Conservation (phyloP, 2,329 filamentous ascomycete species). For the Fusarium agapanthi region DNA sequence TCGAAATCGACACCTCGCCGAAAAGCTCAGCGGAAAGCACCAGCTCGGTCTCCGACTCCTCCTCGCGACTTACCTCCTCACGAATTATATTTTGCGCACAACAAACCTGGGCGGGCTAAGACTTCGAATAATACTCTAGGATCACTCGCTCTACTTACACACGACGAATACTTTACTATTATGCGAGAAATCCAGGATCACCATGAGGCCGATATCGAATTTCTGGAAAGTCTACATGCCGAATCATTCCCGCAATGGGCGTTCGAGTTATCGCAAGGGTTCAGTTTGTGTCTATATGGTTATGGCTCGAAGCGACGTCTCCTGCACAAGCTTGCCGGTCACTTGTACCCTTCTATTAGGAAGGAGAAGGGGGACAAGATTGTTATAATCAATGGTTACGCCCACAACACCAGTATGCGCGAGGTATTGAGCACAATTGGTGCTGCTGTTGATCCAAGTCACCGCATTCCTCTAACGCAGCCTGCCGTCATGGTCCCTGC, state of each 20-base stretch:
- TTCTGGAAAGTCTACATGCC: slow-evolving; percentile 77
- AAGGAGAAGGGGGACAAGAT: slow-evolving; percentile 59
- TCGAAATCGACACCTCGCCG: slow-evolving; percentile 53
- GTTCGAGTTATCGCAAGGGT: slow-evolving; percentile 87
- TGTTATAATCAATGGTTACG: slow-evolving; percentile 88
- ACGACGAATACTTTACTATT: slow-evolving; percentile 86
- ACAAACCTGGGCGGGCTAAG: slow-evolving; percentile 80
- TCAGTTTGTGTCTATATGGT: slow-evolving; percentile 90
- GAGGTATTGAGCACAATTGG: slow-evolving; percentile 77
- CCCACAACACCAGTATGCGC: slow-evolving; percentile 69
- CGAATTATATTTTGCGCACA: slow-evolving; percentile 94
- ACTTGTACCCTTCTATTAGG: slow-evolving; percentile 59
- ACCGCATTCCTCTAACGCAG: slow-evolving; percentile 66
- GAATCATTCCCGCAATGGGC: slow-evolving; percentile 90
- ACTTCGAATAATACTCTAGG: slow-evolving; percentile 88
- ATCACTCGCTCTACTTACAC: slow-evolving; percentile 78
- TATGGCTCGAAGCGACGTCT: slow-evolving; percentile 88
- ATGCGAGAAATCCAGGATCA: slow-evolving; percentile 71
- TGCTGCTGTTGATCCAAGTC: slow-evolving; percentile 64
- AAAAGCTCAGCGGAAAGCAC: slow-evolving; percentile 42
- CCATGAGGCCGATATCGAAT: slow-evolving; percentile 74
- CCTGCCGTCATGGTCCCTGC: slow-evolving; percentile 74
- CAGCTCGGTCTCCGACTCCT: slow-evolving; percentile 74
- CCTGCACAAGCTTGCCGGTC: slow-evolving; percentile 77
- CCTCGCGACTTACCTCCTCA: slow-evolving; percentile 85